Evolutionary conservation across 345 rosid genomes (phyloP).

Genomic region (Eucalyptus cloeziana): DNA sequence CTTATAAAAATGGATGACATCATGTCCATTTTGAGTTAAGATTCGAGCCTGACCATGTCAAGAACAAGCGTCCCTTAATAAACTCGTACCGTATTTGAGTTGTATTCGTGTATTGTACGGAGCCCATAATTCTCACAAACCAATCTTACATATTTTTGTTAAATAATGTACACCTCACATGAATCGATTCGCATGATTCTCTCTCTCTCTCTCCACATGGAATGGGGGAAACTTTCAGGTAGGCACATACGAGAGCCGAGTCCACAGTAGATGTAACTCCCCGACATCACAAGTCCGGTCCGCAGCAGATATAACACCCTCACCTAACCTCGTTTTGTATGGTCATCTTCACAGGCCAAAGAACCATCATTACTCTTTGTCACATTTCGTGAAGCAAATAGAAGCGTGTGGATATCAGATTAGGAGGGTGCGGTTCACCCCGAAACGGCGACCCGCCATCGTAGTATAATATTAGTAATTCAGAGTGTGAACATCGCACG

Average conservation of each 20-base stretch:
- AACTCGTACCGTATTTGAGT: neutral
- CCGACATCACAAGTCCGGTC: neutral
- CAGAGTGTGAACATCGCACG: neutral
- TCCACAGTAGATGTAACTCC: neutral
- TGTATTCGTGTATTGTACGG: neutral
- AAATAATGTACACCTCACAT: neutral
- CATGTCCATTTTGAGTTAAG: neutral
- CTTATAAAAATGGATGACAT: neutral
- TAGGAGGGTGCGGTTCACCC: constrained; percentile 26
- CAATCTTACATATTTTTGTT: neutral
- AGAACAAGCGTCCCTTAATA: neutral
- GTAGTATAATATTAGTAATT: neutral
- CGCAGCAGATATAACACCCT: constrained; percentile 19
- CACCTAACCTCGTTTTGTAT: constrained; percentile 5
- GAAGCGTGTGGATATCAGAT: constrained; percentile 21
- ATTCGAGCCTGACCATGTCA: neutral
- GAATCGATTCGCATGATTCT: neutral
- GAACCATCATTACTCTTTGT: neutral
- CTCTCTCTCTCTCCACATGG: neutral
- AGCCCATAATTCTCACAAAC: neutral
- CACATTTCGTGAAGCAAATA: neutral
- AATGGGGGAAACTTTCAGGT: neutral
- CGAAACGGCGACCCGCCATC: neutral
- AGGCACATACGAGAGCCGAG: neutral
- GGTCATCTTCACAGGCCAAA: neutral